These are phyloP conservation scores for Annona squamosa DNA, from an alignment of 164 flowering plant species.

Conservation along the genomic window DNA sequence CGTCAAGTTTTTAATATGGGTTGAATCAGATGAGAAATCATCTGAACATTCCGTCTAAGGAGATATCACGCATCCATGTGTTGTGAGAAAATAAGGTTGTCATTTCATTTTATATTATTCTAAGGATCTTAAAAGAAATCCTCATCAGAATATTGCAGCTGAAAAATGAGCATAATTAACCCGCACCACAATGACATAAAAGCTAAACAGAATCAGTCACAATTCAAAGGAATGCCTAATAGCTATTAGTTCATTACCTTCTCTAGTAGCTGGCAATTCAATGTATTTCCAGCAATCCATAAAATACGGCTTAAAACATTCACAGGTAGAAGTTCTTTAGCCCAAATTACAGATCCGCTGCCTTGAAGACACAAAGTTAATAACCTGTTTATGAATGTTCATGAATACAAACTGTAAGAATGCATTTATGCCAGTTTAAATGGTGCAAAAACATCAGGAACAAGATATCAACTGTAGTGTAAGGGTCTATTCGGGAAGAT, in stretches of 20 bases:
- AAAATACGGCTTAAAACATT: slow-evolving; percentile 52
- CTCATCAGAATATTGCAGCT: neutral
- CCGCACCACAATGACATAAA: neutral
- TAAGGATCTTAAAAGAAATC: neutral
- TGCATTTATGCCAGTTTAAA: no score
- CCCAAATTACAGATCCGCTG: slow-evolving; percentile 46
- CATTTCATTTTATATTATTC: neutral
- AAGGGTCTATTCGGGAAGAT: no score
- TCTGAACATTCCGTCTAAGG: no score
- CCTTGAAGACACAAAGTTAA: slow-evolving; percentile 71
- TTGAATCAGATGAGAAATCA: no score
- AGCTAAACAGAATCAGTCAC: neutral
- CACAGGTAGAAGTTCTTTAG: slow-evolving; percentile 49
- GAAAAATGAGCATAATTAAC: neutral
- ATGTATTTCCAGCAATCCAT: slow-evolving; percentile 81
- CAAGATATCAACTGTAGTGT: no score
- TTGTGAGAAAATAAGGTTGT: neutral
- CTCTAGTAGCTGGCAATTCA: slow-evolving; percentile 65
- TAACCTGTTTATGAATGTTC: slow-evolving; percentile 44
- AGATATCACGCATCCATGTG: neutral
- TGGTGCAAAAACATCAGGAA: no score
- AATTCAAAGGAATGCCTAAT: neutral
- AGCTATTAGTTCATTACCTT: slow-evolving; percentile 35
- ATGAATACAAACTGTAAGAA: neutral
- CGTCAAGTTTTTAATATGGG: no score